Evolutionary conservation across 108 stramenopile species (phyloP).

Genomic region (Pseudonitzschia pungens): DNA sequence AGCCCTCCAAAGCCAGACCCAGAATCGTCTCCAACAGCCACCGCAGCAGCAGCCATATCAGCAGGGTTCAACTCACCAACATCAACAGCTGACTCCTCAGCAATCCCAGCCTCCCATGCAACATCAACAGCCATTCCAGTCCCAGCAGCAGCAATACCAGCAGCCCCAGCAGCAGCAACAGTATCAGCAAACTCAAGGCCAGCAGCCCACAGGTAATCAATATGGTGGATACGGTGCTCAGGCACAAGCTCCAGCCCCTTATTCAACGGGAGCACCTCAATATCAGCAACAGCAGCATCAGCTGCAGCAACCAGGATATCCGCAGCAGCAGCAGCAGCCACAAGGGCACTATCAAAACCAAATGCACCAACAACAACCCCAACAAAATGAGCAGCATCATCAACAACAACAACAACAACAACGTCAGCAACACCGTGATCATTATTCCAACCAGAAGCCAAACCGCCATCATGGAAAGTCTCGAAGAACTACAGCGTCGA

Average conservation of each 20-base stretch:
- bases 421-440: conserved; percentile 8
- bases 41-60: conserved; percentile 4
- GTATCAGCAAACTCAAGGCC: not conserved
- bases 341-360: conserved; percentile 14
- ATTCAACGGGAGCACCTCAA: conserved; percentile 1
- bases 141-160: conserved; percentile 9
- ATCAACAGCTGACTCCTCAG: conserved; percentile 17
- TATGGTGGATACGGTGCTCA: not conserved
- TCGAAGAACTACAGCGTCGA: conserved; percentile 44
- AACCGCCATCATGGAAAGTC: conserved; percentile 7
- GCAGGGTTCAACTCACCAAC: conserved; percentile 14
- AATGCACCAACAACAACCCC: conserved; percentile 14
- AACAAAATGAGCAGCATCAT: conserved; percentile 5
- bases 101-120: not conserved
- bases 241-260: not conserved
- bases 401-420: not conserved
- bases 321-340: conserved; percentile 6
- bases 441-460: not conserved
- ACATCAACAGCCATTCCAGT: not conserved
- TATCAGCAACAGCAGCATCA: conserved; percentile 5
- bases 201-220: too few species aligned
- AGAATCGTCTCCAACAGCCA: conserved; percentile 25
- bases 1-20: conserved; percentile 41
- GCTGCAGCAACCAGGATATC: conserved; percentile 1
- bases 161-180: conserved; percentile 15